Evolutionary conservation across 306 rosid genomes (phyloP), one percentile per base, ranked within the genome.

Genomic region (Cicer chorassanicum): DNA sequence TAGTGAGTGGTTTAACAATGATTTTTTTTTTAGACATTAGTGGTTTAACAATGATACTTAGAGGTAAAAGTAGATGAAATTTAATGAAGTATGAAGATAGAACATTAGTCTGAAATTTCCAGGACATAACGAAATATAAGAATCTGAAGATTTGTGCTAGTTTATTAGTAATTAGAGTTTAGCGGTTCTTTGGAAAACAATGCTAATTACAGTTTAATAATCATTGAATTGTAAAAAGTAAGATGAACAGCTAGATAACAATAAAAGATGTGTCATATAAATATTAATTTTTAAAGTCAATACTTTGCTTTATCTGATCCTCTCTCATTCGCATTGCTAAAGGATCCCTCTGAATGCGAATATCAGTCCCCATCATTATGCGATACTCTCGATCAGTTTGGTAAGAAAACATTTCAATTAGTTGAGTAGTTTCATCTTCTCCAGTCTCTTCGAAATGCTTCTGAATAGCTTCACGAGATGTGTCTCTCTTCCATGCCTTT

Each of bases 281-380:
- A 76, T 53, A 72, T 54, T 72, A 68, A 77, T 83, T 74, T 55
- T 83, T 81, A 60, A 75, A 82, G 83, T 77, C 60, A 49, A 43
- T 88, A 94, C 99, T 94, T 94, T 94, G 95, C 92, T 92, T 94
- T 79, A 94, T 94, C 78, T 86, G 97, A 72, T 94, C 99, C 75
- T 92, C 99, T 59, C 70, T 77, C 99, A 94, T 87, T 65, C 93
- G 86, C 99, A 94, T 94, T 42, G 99, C 97, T 76, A 90, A 86
- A 78, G 99, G 99, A 75, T 92, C 99, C 87, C 99, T 86, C 6
- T 9, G 82, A 64, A 94, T 86, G 56, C 99, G 95, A 70, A 69
- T 34, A 87, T 94, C 99, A 66, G 99, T 94, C 63, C 99, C 99
- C 97, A 94, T 94, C 99, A 94, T 94, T 67, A 94, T 77, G 56